A percentile compares a stretch with the other conserved stretches of the same genome.
These are phyloP conservation scores for Solanum neorickii DNA, from an alignment of 257 asterid species.

Conservation along the genomic window DNA sequence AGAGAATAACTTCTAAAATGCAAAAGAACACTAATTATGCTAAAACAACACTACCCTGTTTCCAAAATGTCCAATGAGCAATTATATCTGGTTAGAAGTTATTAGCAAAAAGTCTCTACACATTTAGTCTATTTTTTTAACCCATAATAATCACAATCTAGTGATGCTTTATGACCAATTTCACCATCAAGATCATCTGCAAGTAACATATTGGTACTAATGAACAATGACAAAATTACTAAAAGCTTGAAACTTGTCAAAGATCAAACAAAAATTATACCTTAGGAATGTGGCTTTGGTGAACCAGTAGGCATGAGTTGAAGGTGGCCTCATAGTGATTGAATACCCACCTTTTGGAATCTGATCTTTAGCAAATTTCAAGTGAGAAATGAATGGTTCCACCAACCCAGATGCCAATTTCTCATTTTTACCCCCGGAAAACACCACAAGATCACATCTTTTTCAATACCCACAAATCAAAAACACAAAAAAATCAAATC, in stretches of 20 bases:
- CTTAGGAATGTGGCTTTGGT: constrained; percentile 76
- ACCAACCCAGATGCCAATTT: constrained; percentile 83
- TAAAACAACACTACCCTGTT: not conserved
- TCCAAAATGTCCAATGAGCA: not conserved
- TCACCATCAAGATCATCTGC: not conserved
- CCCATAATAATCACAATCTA: not conserved
- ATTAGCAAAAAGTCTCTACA: not conserved
- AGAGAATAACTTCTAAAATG: not conserved
- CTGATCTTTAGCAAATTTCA: constrained; percentile 76
- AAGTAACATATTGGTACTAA: not conserved
- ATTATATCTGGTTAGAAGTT: not conserved
- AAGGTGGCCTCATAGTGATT: constrained; percentile 54
- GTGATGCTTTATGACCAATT: not conserved
- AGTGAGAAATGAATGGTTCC: constrained; percentile 73
- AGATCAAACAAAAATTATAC: constrained; percentile 12
- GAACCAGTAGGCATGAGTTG: constrained; percentile 53
- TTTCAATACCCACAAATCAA: constrained; percentile 12
- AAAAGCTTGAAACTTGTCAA: not conserved
- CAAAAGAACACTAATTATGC: not conserved
- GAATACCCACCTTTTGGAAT: constrained; percentile 85
- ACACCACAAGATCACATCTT: constrained; percentile 80
- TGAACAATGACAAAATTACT: not conserved
- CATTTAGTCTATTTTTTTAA: not conserved
- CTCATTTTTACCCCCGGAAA: constrained; percentile 65
- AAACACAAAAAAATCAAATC: not conserved